Evolutionary conservation across 352 stramenopile genomes (phyloP), one percentile per base, ranked within the genome.

Genomic region (Thraustochytrium striatum): DNA sequence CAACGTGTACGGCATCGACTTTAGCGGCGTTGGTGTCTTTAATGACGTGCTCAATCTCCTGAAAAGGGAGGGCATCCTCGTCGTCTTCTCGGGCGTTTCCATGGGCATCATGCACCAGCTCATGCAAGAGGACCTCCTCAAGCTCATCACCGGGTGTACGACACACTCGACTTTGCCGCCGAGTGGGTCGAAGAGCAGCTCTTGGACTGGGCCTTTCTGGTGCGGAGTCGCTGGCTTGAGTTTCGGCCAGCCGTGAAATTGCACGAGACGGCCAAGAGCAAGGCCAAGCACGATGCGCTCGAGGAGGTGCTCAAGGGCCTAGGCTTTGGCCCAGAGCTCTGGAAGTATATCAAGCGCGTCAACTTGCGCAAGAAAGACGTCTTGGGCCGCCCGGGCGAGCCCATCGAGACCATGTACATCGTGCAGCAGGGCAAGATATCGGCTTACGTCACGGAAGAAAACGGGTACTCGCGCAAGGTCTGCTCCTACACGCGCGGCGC

Each of bases 181-280:
- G 69, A 79, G 69, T 79, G 69, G 69, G 52, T 79, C n/a, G 69
- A 79, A 39, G 69, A 79, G 69, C 69, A 79, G 35, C 69, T 79
- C 9, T 50, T 79, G 2, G 69, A 79, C 30, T 79, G 69, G 69
- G 32, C 50, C 5, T 50, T 55, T 30, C 35, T 79, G 3, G 69
- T 79, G 11, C 69, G 69, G 11, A 65, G 33, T 13, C 44, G 69
- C 3, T 79, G 69, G 69, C 55, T 79, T 21, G 69, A 79, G 69
- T 68, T 79, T 53, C 69, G 52, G 13, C 52, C 69, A 2, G 69
- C 72, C 2, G 50, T 69, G n/a, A 79, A 79, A 32, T 32, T 69
- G 25, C 69, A 79, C 39, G 69, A 79, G n/a, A 25, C 72, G n/a
- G 69, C 69, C 25, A 79, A 70, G 38, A 79, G 72, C 39, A 73